These are phyloP conservation scores for Penicillium coprophilum DNA, from an alignment of 495 filamentous ascomycete species.

Conservation along the genomic window DNA sequence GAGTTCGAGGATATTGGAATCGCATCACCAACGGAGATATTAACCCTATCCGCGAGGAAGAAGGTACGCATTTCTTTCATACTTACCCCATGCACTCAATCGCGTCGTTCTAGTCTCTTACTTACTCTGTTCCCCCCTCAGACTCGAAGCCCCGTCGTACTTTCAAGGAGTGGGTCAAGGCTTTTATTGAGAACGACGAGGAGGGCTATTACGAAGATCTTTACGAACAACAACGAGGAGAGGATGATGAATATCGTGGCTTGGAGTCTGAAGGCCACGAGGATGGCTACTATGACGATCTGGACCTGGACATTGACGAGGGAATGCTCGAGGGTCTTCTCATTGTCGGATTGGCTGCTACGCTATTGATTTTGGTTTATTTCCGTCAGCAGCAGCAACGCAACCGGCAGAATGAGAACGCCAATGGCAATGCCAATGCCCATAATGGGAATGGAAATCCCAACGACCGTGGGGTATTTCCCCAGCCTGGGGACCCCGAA, in stretches of 20 bases:
- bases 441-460: conserved; percentile 35
- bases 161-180: conserved; percentile 76
- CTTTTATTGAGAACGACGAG: conserved; percentile 75
- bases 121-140: conserved; percentile 23
- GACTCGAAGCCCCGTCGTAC: conserved; percentile 70
- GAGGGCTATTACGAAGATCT: conserved; percentile 51
- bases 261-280: conserved; percentile 52
- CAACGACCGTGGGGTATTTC: conserved; percentile 67
- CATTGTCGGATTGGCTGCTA: conserved; percentile 74
- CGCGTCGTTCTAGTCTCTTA: background rate
- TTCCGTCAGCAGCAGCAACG: conserved; percentile 72
- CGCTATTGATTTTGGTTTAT: conserved; percentile 74
- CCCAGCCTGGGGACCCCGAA: conserved; percentile 67
- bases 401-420: conserved; percentile 47
- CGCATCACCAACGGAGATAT: conserved; percentile 82
- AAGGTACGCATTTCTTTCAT: conserved; percentile 55
- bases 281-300: conserved; percentile 66
- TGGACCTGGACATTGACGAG: conserved; percentile 65
- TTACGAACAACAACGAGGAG: conserved; percentile 55
- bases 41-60: conserved; percentile 86
- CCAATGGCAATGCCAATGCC: conserved; percentile 34
- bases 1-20: conserved; percentile 88
- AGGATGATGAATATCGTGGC: conserved; percentile 56
- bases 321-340: conserved; percentile 79
- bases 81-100: background rate